Evolutionary conservation across 129 eudicot genomes (phyloP), one percentile per base, ranked within the genome.

Genomic region (Tagetes erecta): DNA sequence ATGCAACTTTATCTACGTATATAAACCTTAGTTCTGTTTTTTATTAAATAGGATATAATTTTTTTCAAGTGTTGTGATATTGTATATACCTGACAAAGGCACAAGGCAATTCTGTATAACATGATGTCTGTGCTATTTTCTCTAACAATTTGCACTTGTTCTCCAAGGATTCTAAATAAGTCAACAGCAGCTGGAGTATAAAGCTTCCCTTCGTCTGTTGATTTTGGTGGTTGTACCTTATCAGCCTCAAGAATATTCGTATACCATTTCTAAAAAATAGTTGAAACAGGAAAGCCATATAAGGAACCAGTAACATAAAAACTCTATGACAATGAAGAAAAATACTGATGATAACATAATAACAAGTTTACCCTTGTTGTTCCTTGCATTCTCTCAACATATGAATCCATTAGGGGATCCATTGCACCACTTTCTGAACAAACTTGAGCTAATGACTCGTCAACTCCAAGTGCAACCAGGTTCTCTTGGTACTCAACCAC

Each of bases 371-470:
- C 98, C 89, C 82, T 81, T 68, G 97, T 94, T 80, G 97, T 90
- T 70, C 96, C 98, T 82, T 94, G 96, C 98, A 94, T 94, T 86
- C 98, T 86, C 82, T 90, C 97, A 78, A 94, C 96, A 82, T 94
- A 94, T 30, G 98, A 84, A 85, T 94, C 92, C 98, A 94, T 94
- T 6, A 94, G 86, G 52, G 98, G 98, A 85, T 94, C 98, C 98
- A 93, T 93, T 67, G 98, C 95, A 78, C 98, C 98, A 73, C 97
- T 93, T 77, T 93, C 98, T 55, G 98, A 94, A 84, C 98, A 94
- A 75, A 94, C 98, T 86, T 94, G 98, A 69, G 98, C 98, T 55
- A 94, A 83, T 41, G 98, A 83, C 75, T 94, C 98, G 67, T 94
- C 98, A 71, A 94, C 98, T 49, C 98, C 98, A 58, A 94, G 97